Evolutionary conservation across 2,329 filamentous ascomycete genomes (phyloP).

Genomic region (Verticillium nonalfalfae): DNA sequence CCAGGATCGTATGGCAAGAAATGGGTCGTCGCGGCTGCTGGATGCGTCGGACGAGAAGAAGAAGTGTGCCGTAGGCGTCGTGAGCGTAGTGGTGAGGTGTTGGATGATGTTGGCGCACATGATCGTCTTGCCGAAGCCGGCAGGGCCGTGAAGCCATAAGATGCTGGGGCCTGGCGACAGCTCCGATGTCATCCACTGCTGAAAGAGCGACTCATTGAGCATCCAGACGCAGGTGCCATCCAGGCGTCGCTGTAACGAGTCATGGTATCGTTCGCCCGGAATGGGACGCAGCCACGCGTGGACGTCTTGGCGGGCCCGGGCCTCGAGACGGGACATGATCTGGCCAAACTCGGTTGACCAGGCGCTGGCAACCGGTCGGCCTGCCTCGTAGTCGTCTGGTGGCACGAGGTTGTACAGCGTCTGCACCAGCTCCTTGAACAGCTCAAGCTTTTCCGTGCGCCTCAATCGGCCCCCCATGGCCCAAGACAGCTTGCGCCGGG

Average conservation of each 20-base stretch:
- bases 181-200: constrained; percentile 13
- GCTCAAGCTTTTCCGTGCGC: constrained; percentile 4
- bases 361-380: not conserved
- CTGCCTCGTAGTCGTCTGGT: not conserved
- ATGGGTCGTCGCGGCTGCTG: constrained; percentile 17
- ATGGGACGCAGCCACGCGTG: constrained; percentile 9
- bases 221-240: constrained; percentile 21
- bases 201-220: constrained; percentile 8
- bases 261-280: constrained; percentile 12
- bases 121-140: constrained; percentile 26
- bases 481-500: constrained; percentile 6
- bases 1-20: constrained; percentile 21
- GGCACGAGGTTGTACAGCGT: constrained; percentile 7
- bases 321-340: not conserved
- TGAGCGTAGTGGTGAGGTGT: constrained; percentile 3
- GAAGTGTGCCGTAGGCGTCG: constrained; percentile 16
- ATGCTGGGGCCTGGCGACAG: constrained; percentile 5
- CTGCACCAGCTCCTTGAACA: constrained; percentile 5
- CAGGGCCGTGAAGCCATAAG: constrained; percentile 24
- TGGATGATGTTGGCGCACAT: constrained; percentile 21
- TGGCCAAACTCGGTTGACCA: not conserved
- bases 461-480: constrained; percentile 8
- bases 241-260: constrained; percentile 12
- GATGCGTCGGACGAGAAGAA: constrained; percentile 22
- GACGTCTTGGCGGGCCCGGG: constrained; percentile 4